phyloP scores from a whole-genome alignment of 306 rosid genomes.

The apple (Malus domestica) region DNA sequence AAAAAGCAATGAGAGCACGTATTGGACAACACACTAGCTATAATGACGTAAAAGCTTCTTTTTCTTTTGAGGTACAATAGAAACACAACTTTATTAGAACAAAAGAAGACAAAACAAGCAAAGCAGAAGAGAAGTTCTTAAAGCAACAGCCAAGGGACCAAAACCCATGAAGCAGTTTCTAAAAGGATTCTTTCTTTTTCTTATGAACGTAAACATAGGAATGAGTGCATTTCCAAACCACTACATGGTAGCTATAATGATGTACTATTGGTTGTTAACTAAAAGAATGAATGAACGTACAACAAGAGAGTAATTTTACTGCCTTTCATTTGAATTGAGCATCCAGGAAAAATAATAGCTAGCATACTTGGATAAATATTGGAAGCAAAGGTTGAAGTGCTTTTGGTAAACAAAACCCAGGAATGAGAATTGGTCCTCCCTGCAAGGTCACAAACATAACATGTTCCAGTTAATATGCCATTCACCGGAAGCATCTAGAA shows the following conservation, averaged over 20 bases:
- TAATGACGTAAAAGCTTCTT: neutral
- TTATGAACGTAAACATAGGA: neutral
- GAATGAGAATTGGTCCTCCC: slow-evolving; percentile 91
- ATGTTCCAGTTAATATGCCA: neutral
- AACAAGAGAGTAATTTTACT: neutral
- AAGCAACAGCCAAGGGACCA: neutral
- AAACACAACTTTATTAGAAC: neutral
- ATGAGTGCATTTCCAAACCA: neutral
- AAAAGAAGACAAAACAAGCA: neutral
- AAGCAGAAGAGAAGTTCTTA: neutral
- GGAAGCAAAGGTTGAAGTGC: slow-evolving; percentile 95
- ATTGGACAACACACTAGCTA: too few relatives aligned
- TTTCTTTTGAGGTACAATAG: neutral
- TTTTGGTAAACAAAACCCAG: slow-evolving; percentile 92
- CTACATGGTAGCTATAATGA: neutral
- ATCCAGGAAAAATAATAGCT: slow-evolving; percentile 6
- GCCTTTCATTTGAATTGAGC: neutral
- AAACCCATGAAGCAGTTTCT: neutral
- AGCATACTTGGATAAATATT: slow-evolving; percentile 80
- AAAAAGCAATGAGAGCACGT: neutral
- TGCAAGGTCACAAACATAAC: slow-evolving; percentile 31
- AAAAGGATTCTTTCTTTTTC: neutral
- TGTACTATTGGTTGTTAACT: neutral
- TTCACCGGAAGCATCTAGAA: neutral
- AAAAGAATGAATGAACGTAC: neutral